Evolutionary conservation across 1,139 yeast species (phyloP), one percentile per base, ranked within the genome.

Genomic region (Saccharomyces hybrid): DNA sequence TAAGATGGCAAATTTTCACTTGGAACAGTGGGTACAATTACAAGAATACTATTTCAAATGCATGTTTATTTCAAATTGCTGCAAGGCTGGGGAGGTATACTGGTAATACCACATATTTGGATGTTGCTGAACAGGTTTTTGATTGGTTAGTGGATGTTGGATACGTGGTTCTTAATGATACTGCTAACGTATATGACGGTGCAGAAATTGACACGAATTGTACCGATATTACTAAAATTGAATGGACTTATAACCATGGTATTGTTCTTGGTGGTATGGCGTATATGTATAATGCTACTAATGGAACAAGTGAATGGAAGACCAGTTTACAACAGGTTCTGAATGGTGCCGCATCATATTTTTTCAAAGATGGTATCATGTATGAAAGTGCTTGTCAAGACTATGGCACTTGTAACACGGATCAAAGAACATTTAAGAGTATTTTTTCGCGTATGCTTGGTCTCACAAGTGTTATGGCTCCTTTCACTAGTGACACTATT

Each of bases 1-100:
- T 83, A 56, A 78, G 88, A 72, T 83, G 88, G 88, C 87, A 83
- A 69, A 83, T 83, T 60, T 82, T 82, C 72, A 79, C 83, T 49
- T 81, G 86, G 85, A 82, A 83, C 64, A 78, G 83, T 11, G 88
- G 88, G 54, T 83, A 82, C 68, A 76, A 79, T 61, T 83, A 83
- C 67, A 83, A 83, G 67, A 82, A 82, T 68, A 75, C 87, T n/a
- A 81, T 83, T 60, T 76, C 86, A 26, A 82, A 82, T 62, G 87
- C 83, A 0, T 81, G 84, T 70, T 71, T 83, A 54, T 81, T 82
- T 73, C 81, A 81, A 58, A 65, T 83, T 49, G 83, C 83, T 6
- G 84, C 85, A 3, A 75, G 87, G 64, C 74, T 83, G 61, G 86
- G 84, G 2, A 73, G 85, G 59, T 82, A 78, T 65, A 79, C 84